Base-by-base conservation (phyloP, 768 basidiomycete genomes). In the Cystobasidium ongulense region DNA sequence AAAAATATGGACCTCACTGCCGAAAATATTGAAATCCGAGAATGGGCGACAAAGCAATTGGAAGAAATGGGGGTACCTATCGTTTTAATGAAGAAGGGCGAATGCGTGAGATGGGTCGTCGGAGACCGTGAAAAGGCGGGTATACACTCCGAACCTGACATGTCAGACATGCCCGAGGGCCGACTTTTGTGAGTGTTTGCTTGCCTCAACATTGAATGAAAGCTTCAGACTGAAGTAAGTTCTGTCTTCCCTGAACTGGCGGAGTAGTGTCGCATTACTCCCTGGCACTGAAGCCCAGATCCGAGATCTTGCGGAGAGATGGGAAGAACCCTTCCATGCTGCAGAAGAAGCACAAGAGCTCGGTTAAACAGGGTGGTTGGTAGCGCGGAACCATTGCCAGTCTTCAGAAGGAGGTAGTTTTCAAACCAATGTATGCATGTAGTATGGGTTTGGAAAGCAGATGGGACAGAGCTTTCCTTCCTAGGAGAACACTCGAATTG, bases 91-190 rank as follows among this genome's bases (percentile, higher is more conserved):
- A 31, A 35, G 21, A 1, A 8, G 3, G 27, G 31, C 21, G 23
- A 46, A 33, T 39, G 38, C n/a, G 66, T 68, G 2, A 13, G 31
- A 8, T 68, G 66, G 66, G 46, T 35, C 29, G 66, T 68, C 11
- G 66, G 66, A 10, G 46, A 35, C n/a, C 13, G 29, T 18, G 66
- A 68, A 15, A 23, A 21, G 23, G 39, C 39, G 3, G 66, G 17
- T 31, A 68, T 68, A 33, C 66, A 68, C 46, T 68, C 66, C 7
- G 66, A 68, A 29, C 66, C 66, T 18, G 46, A 68, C 46, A 23
- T 50, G 25, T 68, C 66, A 27, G 39, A 68, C 18, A 68, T 68
- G 66, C 66, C 66, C 1, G 36, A 68, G 17, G 66, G 66, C 5
- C 8, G 66, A 25, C 27, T 68, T 18, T 68, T 68, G 66, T 68